Evolutionary conservation across 768 basidiomycete genomes (phyloP), one percentile per base, ranked within the genome.

Genomic region (Crucibulum laeve): DNA sequence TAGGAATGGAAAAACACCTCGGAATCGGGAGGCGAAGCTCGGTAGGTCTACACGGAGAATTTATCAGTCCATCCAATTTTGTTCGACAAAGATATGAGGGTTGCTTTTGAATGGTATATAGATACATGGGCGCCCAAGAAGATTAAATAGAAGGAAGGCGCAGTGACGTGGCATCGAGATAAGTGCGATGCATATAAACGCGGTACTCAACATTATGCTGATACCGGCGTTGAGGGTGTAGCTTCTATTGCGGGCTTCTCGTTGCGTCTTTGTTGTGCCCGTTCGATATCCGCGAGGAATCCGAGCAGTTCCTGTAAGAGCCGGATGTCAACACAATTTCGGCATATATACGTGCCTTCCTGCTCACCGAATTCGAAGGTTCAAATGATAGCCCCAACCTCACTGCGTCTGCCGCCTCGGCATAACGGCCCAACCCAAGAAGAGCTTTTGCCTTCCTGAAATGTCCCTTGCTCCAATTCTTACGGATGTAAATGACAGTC

Each of bases 381-480:
- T 98, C 94, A 53, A 87, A 95, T 45, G 87, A 80, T 45, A 98
- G 61, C 2, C 95, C 96, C 5, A 92, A 73, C 51, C 79, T 74
- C 46, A 95, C 66, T 2, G 93, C 83, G 36, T 91, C 87, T 51
- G 79, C 77, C 6, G 93, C 93, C 33, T 95, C 93, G 33, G 81
- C 65, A 43, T 79, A 63, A 35, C 71, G 65, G 3, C 73, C 74
- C 39, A 99, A 70, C 17, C 78, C 91, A 1, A 88, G 68, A 33
- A 99, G 69, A 0, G 95, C 91, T 59, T 91, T 91, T 2, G 91
- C 88, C 58, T 88, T 93, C 46, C 96, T 76, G 73, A 96, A 96
- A 62, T 97, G 90, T 0, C 93, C 96, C 58, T 98, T 99, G 54
- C 87, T 80, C 94, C 95, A 98, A 35, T 81, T 82, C 44, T 83